phyloP scores from a whole-genome alignment of 768 basidiomycete species.

The Trametes coccinea region DNA sequence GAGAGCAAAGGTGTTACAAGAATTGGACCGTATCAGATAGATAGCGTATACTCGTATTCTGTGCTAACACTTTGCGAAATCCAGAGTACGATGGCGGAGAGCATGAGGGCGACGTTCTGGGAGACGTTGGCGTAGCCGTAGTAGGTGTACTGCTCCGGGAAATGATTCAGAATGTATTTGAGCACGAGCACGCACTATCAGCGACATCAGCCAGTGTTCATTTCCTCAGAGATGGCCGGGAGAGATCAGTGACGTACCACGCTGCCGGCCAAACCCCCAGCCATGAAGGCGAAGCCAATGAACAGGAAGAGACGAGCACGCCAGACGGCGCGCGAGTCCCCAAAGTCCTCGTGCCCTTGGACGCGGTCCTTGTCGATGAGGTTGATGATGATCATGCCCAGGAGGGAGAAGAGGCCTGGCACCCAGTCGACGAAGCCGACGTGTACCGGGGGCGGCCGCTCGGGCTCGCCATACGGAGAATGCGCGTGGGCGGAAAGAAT shows the following conservation, averaged over 20 bases:
- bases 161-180: slow-evolving; percentile 81
- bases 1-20: neutral
- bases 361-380: slow-evolving; percentile 94
- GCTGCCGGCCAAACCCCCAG: slow-evolving; percentile 96
- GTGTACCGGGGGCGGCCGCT: slow-evolving; percentile 71
- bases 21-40: slow-evolving; percentile 27
- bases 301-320: slow-evolving; percentile 88
- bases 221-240: neutral
- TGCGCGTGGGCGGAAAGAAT: slow-evolving; percentile 87
- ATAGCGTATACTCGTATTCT: slow-evolving; percentile 92
- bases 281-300: slow-evolving; percentile 96
- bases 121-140: slow-evolving; percentile 97
- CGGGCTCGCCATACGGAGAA: slow-evolving; percentile 69
- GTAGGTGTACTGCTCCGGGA: slow-evolving; percentile 76
- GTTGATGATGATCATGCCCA: slow-evolving; percentile 92
- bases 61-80: slow-evolving; percentile 80
- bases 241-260: slow-evolving; percentile 59
- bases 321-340: slow-evolving; percentile 87
- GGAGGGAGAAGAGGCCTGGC: slow-evolving; percentile 89
- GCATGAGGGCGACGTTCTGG: slow-evolving; percentile 84
- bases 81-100: slow-evolving; percentile 89
- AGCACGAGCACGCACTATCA: slow-evolving; percentile 81
- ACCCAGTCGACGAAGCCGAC: slow-evolving; percentile 96
- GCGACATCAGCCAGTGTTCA: neutral
- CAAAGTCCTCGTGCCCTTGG: slow-evolving; percentile 74